Percentiles rank a stretch among this genome's conserved stretches.
Evolutionary conservation across 805 yeast species (phyloP).

Genomic region (Maudiozyma barnettii): DNA sequence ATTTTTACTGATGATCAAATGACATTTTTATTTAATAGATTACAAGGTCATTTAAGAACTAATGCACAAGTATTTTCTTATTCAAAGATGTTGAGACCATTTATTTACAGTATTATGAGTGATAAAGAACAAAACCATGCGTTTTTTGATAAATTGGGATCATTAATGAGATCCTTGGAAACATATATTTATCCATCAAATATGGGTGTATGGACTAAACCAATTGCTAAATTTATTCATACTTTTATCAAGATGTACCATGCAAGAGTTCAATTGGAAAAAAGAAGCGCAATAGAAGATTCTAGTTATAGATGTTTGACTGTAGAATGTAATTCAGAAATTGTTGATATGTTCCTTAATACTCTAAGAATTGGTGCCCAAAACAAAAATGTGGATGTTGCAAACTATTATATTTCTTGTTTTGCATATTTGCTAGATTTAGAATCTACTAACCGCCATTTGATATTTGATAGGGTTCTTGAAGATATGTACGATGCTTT

Average conservation of each 20-base stretch:
- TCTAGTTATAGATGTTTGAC: slow-evolving; percentile 19
- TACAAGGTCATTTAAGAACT: slow-evolving; percentile 33
- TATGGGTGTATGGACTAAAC: slow-evolving; percentile 75
- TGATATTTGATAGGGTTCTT: slow-evolving; percentile 44
- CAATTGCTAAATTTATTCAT: slow-evolving; percentile 56
- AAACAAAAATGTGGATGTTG: slow-evolving; percentile 50
- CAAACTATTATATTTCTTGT: slow-evolving; percentile 49
- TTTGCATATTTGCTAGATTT: slow-evolving; percentile 58
- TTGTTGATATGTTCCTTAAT: slow-evolving; percentile 38
- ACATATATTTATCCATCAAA: slow-evolving; percentile 91
- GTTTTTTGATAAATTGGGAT: slow-evolving; percentile 42
- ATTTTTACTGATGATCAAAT: slow-evolving; percentile 56
- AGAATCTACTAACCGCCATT: slow-evolving; percentile 35
- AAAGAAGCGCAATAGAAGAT: slow-evolving; percentile 8
- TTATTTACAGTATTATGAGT: slow-evolving; percentile 53
- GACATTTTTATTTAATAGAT: slow-evolving; percentile 46
- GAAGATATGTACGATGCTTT: slow-evolving; percentile 72
- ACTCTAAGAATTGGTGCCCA: slow-evolving; percentile 64
- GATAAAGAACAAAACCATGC: slow-evolving; percentile 29
- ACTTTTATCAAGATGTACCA: slow-evolving; percentile 53
- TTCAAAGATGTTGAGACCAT: slow-evolving; percentile 38
- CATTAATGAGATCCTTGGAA: slow-evolving; percentile 57
- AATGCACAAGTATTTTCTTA: slow-evolving; percentile 33
- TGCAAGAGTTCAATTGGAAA: slow-evolving; percentile 42
- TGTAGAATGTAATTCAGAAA: slow-evolving; percentile 26